A percentile compares a stretch with the other conserved stretches of the same genome.
Evolutionary conservation across 257 asterid genomes (phyloP).

Genomic region (Penstemon barbatus): DNA sequence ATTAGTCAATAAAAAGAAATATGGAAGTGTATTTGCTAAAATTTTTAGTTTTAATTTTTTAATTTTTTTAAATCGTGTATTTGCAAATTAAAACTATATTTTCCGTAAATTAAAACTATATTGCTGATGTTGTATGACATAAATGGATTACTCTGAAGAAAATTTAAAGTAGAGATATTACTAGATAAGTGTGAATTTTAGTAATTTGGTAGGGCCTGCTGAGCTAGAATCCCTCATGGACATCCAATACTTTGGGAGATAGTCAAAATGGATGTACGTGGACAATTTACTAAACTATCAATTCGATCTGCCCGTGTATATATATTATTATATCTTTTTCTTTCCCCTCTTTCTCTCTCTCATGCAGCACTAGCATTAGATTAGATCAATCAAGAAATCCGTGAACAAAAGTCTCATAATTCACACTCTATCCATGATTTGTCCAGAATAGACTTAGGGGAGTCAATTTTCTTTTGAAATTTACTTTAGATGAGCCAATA

Average conservation of each 20-base stretch:
- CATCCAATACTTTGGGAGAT: constrained; percentile 34
- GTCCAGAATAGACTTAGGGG: constrained; percentile 22
- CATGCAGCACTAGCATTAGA: constrained; percentile 27
- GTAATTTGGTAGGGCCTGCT: constrained; percentile 12
- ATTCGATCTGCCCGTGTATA: neutral
- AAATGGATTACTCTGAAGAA: too few species aligned
- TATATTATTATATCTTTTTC: neutral
- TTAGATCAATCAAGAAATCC: constrained; percentile 30
- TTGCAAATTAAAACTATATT: too few species aligned
- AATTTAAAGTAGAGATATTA: too few species aligned
- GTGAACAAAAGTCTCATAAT: constrained; percentile 25
- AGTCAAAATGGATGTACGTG: constrained; percentile 16
- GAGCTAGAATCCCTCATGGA: neutral
- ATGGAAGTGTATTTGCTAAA: too few species aligned
- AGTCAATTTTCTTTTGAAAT: constrained; percentile 11
- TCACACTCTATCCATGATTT: constrained; percentile 37
- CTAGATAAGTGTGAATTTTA: neutral
- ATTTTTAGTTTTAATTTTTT: too few species aligned
- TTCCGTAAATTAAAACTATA: too few species aligned
- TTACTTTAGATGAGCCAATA: constrained; percentile 7
- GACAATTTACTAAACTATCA: constrained; percentile 17
- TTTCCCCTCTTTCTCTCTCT: neutral
- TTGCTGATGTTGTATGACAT: too few species aligned
- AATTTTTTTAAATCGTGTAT: too few species aligned
- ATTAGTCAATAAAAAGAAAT: too few species aligned